These are phyloP conservation scores for Alternaria dauci DNA, from an alignment of 2,329 filamentous ascomycete genomes.

Conservation along the genomic window DNA sequence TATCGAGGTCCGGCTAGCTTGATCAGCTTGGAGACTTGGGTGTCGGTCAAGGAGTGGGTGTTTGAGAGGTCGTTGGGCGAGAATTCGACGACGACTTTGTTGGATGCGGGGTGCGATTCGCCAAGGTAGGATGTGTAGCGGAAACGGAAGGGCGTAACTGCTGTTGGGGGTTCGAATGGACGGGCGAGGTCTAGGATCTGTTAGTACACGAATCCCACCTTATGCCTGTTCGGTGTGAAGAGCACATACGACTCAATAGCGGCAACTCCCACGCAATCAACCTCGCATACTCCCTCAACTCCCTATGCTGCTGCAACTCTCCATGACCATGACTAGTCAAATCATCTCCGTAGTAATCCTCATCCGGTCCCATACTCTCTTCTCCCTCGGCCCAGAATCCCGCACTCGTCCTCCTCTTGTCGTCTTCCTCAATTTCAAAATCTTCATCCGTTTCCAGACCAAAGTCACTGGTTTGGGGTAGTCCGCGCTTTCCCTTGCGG, in stretches of 20 bases:
- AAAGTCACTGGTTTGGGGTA: conserved; percentile 22
- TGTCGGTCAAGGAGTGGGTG: conserved; percentile 70
- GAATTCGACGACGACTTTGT: conserved; percentile 95
- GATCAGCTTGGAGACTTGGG: conserved; percentile 80
- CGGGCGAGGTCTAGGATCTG: conserved; percentile 74
- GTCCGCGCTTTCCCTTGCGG: conserved; percentile 36
- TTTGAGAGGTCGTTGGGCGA: conserved; percentile 76
- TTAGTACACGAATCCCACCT: not conserved
- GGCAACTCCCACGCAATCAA: conserved; percentile 97
- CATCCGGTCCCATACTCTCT: conserved; percentile 64
- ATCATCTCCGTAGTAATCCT: conserved; percentile 79
- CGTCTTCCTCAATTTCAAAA: conserved; percentile 31
- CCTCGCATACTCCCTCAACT: conserved; percentile 86
- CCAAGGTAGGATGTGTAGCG: conserved; percentile 97
- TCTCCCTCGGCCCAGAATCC: conserved; percentile 52
- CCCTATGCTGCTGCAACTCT: conserved; percentile 86
- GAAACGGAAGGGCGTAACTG: conserved; percentile 81
- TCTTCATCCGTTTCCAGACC: conserved; percentile 38
- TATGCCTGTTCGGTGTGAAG: no score
- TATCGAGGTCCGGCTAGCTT: conserved; percentile 88
- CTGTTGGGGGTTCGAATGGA: conserved; percentile 76
- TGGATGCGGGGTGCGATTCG: conserved; percentile 87
- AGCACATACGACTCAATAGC: conserved; percentile 77
- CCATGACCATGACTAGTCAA: conserved; percentile 83
- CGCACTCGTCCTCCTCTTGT: conserved; percentile 17